Evolutionary conservation across 1,139 yeast species (phyloP), one percentile per base, ranked within the genome.

Genomic region (Kodamaea sp.): DNA sequence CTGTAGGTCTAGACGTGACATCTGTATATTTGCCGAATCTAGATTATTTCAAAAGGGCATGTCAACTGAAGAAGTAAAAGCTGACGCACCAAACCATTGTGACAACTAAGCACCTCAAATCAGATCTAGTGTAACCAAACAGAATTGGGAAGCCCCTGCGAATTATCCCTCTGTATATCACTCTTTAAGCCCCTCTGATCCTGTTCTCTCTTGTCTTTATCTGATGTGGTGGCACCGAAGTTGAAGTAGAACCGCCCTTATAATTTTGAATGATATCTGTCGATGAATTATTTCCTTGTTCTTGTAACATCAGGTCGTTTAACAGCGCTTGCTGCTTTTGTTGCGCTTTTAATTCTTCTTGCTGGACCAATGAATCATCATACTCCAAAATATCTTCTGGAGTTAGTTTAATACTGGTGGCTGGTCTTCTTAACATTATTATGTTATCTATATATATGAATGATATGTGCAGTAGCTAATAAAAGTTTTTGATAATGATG

Each of bases 351-450:
- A 32, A 15, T 20, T 28, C 36, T 11, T 43, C 41, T 9, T 38
- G 46, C 31, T 36, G 46, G 9, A 35, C 42, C 32, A 42, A 30
- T 7, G 47, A 38, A 41, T 80, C 84, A 45, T 81, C 87, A 47
- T 78, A 81, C 38, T 73, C 81, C 44, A 75, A 63, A 2, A 82
- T 71, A 46, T 81, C 88, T 45, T 80, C 86, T 1, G 84, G 83
- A 0, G 84, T 79, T 38, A 82, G 70, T 45, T 70, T 71, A 39
- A 81, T 81, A 1, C 79, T 70, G 0, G 88, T 81, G 2, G 87
- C 82, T 5, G 75, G 81, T 44, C 86, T 64, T 57, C 86, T 62
- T 39, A 82, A 64, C 87, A 81, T 81, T 10, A 20, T 25, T 22
- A 7, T 22, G 27, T n/a, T n/a, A 10, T n/a, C 7, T 11, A 15